phyloP scores from a whole-genome alignment of 2,329 filamentous ascomycete species.

The Rugonectria rugulosa region DNA sequence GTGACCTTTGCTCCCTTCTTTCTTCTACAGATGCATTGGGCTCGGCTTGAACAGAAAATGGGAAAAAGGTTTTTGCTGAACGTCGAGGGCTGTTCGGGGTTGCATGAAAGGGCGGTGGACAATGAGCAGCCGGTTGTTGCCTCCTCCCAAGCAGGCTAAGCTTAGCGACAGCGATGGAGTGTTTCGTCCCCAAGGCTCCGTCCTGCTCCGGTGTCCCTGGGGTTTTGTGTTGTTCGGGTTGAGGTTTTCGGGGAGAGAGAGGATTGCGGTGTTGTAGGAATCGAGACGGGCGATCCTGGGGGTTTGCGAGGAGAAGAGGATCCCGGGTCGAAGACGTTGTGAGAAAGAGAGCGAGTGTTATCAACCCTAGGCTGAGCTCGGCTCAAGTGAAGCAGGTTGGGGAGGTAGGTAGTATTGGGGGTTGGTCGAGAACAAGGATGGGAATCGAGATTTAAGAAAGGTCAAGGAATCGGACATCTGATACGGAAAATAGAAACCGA shows the following conservation, averaged over 20 bases:
- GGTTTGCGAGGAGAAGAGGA: too few relatives aligned
- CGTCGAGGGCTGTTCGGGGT: not conserved
- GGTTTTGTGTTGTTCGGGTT: too few relatives aligned
- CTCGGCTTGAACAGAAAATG: conserved; percentile 11
- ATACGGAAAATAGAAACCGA: not conserved
- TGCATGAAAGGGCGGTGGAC: conserved; percentile 4
- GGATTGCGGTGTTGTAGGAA: too few relatives aligned
- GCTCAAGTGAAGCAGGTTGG: not conserved
- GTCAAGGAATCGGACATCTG: not conserved
- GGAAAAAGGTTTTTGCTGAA: too few relatives aligned
- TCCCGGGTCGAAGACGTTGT: not conserved
- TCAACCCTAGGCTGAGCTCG: conserved; percentile 9
- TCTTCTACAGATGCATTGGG: conserved; percentile 21
- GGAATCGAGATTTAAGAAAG: conserved; percentile 10
- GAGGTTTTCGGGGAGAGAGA: too few relatives aligned
- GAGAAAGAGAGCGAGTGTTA: not conserved
- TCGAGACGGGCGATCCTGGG: not conserved
- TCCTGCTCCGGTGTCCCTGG: conserved; percentile 38
- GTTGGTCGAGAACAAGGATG: conserved; percentile 7
- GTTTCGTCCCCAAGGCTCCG: conserved; percentile 40
- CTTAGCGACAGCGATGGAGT: conserved; percentile 14
- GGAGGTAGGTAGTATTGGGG: not conserved
- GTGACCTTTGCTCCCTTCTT: too few relatives aligned
- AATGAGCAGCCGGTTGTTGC: conserved; percentile 13
- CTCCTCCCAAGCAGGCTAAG: conserved; percentile 10